Conservation (phyloP, 176 grass and related monocot genomes). For the Pharus latifolius region DNA sequence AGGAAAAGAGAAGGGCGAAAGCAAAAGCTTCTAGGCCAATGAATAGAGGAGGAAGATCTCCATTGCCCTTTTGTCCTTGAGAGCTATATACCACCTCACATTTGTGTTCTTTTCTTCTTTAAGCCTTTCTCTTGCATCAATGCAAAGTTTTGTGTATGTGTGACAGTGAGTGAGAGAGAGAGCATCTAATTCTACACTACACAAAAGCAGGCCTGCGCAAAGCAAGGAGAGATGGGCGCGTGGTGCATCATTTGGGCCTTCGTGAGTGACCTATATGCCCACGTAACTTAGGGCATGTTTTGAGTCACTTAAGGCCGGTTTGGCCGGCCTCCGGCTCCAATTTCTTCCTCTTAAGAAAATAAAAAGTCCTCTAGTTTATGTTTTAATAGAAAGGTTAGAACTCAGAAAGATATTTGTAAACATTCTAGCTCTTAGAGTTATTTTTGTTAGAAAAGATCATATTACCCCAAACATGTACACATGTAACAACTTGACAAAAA, state of each 20-base stretch:
- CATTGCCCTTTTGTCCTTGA: conserved; percentile 1
- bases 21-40: conserved; percentile 26
- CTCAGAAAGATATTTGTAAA: too few species aligned
- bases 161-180: too few species aligned
- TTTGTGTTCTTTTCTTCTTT: conserved; percentile 9
- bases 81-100: conserved; percentile 14
- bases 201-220: neutral
- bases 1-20: conserved; percentile 8
- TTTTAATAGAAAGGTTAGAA: too few species aligned
- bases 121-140: conserved; percentile 63
- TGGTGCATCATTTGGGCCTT: neutral
- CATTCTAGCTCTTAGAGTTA: too few species aligned
- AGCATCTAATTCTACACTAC: neutral
- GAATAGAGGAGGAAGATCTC: conserved; percentile 17
- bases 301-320: too few species aligned
- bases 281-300: too few species aligned
- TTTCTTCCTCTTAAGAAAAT: too few species aligned
- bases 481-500: too few species aligned
- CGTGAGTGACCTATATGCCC: neutral
- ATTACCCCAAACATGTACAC: too few species aligned
- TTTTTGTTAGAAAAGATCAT: too few species aligned
- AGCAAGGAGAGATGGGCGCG: neutral
- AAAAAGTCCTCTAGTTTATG: too few species aligned
- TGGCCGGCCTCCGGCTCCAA: too few species aligned
- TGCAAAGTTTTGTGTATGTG: conserved; percentile 24